phyloP scores from a whole-genome alignment of 2,329 filamentous ascomycete genomes.

The Sclerotiophoma versabilis region DNA sequence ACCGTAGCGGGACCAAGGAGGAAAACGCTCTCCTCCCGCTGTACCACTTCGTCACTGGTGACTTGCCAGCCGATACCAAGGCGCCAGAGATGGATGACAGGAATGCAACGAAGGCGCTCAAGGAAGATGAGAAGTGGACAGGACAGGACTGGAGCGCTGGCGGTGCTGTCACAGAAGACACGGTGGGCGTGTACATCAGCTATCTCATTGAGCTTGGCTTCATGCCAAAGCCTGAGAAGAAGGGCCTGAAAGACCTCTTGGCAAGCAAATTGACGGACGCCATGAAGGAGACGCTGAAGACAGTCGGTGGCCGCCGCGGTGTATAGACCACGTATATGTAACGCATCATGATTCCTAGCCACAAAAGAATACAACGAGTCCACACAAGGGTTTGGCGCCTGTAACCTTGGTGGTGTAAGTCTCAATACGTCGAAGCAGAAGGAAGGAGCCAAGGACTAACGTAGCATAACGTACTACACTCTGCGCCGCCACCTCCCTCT shows the following conservation, averaged over 20 bases:
- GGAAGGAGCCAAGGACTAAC: neutral
- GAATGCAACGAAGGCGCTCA: constrained; percentile 71
- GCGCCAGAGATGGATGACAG: constrained; percentile 77
- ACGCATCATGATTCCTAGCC: neutral
- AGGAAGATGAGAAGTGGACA: constrained; percentile 67
- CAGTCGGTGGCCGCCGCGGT: constrained; percentile 42
- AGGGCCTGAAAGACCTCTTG: constrained; percentile 38
- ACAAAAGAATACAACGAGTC: neutral
- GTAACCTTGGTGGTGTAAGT: too few relatives aligned
- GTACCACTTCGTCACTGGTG: constrained; percentile 74
- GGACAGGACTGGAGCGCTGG: constrained; percentile 64
- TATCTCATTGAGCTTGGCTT: constrained; percentile 71
- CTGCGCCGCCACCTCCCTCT: too few relatives aligned
- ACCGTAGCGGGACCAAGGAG: constrained; percentile 62
- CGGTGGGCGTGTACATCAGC: constrained; percentile 68
- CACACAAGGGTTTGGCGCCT: too few relatives aligned
- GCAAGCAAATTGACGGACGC: constrained; percentile 37
- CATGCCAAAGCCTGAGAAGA: constrained; percentile 54
- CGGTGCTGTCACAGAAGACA: constrained; percentile 65
- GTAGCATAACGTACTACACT: neutral
- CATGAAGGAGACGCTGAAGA: constrained; percentile 45
- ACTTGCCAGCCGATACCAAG: constrained; percentile 73
- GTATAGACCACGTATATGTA: constrained; percentile 20
- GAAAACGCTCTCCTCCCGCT: constrained; percentile 74
- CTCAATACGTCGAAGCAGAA: neutral